These are phyloP conservation scores for Gracilaria domingensis DNA, from an alignment of 23 red algal genomes.

Conservation along the genomic window DNA sequence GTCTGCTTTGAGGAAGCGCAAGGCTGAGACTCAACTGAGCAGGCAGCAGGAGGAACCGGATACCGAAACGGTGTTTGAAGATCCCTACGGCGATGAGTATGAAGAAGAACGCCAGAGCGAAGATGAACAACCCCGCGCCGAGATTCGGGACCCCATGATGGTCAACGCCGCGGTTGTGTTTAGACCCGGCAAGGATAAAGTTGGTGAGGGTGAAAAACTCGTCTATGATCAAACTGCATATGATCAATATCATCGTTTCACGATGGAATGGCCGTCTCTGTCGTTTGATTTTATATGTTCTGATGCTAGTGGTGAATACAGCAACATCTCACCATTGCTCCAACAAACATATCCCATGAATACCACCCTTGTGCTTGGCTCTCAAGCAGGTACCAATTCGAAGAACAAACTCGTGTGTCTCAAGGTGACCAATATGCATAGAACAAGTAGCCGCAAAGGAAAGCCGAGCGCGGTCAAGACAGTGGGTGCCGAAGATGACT, in stretches of 20 bases:
- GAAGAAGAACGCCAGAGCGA: slow-evolving; percentile 35
- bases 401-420: slow-evolving; percentile 79
- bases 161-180: slow-evolving; percentile 60
- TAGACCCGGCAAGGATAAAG: slow-evolving; percentile 58
- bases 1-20: slow-evolving; percentile 34
- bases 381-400: slow-evolving; percentile 58
- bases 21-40: slow-evolving; percentile 18
- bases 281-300: slow-evolving; percentile 27
- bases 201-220: slow-evolving; percentile 42
- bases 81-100: slow-evolving; percentile 79
- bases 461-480: slow-evolving; percentile 4
- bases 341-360: slow-evolving; percentile 69
- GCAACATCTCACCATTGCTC: slow-evolving; percentile 20
- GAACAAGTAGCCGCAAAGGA: slow-evolving; percentile 38
- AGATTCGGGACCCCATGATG: slow-evolving; percentile 35
- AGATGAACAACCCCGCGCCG: background rate
- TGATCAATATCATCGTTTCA: slow-evolving; percentile 6
- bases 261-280: slow-evolving; percentile 11
- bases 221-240: slow-evolving; percentile 8
- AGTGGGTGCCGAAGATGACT: slow-evolving; percentile 41
- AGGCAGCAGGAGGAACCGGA: slow-evolving; percentile 30
- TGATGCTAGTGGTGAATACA: slow-evolving; percentile 29
- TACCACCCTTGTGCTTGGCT: slow-evolving; percentile 62
- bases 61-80: slow-evolving; percentile 71
- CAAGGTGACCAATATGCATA: slow-evolving; percentile 68